A percentile compares a stretch with the other conserved stretches of the same genome.
phyloP scores from a whole-genome alignment of 164 flowering plant genomes.

The Chloranthus sessilifolius region DNA sequence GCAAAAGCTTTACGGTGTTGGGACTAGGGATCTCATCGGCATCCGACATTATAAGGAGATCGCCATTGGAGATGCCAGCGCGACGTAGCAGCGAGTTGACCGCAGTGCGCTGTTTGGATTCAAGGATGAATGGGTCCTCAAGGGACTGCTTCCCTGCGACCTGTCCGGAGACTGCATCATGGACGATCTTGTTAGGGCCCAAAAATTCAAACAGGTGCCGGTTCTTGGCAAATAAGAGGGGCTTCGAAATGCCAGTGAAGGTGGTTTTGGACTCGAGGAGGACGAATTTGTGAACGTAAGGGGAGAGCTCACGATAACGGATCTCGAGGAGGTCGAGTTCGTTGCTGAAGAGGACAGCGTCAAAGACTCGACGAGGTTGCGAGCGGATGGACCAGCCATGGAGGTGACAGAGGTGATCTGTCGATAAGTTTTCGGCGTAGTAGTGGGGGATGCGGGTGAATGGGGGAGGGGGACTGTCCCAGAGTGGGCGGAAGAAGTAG shows the following conservation, averaged over 20 bases:
- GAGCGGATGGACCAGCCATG: constrained; percentile 34
- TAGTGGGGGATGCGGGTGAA: constrained; percentile 30
- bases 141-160: not conserved
- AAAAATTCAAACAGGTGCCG: constrained; percentile 20
- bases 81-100: constrained; percentile 23
- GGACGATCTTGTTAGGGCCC: constrained; percentile 14
- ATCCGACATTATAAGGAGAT: constrained; percentile 43
- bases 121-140: constrained; percentile 15
- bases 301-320: constrained; percentile 28
- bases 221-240: constrained; percentile 25
- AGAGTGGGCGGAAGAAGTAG: constrained; percentile 31
- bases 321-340: constrained; percentile 39
- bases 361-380: constrained; percentile 28
- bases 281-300: constrained; percentile 24
- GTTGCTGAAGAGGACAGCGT: constrained; percentile 31
- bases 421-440: constrained; percentile 30
- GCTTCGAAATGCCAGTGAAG: constrained; percentile 34
- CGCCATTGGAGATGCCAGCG: constrained; percentile 33
- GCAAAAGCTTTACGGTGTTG: constrained; percentile 33
- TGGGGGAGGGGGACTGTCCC: constrained; percentile 36
- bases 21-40: constrained; percentile 43
- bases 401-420: constrained; percentile 26
- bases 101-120: constrained; percentile 22
- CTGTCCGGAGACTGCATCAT: constrained; percentile 13
- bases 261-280: constrained; percentile 31